These are phyloP conservation scores for Stipa capillata DNA, from an alignment of 176 grass and related monocot genomes.

Conservation along the genomic window DNA sequence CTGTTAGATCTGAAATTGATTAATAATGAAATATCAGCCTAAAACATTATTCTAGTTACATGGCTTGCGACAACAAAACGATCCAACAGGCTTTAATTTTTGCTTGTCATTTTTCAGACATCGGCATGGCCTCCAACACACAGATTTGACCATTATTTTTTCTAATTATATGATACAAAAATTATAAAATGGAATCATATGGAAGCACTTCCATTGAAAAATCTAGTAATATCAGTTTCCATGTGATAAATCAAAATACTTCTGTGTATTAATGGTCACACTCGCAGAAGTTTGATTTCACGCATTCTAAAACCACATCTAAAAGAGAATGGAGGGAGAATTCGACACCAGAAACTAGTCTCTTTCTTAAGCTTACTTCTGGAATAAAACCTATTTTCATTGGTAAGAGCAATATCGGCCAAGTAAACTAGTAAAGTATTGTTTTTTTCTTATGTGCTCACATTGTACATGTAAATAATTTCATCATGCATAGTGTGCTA, in stretches of 20 bases:
- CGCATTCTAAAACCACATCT: background rate
- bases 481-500: background rate
- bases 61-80: background rate
- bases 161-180: background rate
- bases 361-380: background rate
- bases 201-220: background rate
- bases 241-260: background rate
- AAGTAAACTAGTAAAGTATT: background rate
- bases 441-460: background rate
- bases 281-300: background rate
- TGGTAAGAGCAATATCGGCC: background rate
- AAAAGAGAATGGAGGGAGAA: background rate
- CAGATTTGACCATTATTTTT: background rate
- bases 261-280: background rate
- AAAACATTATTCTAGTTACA: slow-evolving; percentile 17
- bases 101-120: background rate
- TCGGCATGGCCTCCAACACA: background rate
- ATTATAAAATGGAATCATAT: background rate
- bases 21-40: slow-evolving; percentile 10
- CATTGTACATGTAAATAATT: slow-evolving; percentile 3
- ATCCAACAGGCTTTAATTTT: background rate
- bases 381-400: background rate
- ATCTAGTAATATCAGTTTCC: background rate
- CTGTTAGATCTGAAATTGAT: background rate
- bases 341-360: background rate